Evolutionary conservation across 169 alveolate genomes (phyloP).

Genomic region (Plasmodium berghei): DNA sequence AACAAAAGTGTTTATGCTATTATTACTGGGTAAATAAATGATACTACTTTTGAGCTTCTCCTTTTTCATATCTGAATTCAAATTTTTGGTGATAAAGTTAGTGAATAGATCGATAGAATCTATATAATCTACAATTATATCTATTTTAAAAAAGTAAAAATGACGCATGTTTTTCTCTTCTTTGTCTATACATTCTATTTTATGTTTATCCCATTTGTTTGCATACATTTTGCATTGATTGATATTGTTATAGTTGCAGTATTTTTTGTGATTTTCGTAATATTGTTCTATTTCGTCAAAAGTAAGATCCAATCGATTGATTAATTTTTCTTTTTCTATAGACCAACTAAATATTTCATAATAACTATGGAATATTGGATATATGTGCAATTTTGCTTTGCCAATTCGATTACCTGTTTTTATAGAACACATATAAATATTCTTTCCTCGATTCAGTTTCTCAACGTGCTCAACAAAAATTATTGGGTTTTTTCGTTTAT

Average conservation of each 20-base stretch:
- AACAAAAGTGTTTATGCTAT: conserved; percentile 13
- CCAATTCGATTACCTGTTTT: conserved; percentile 28
- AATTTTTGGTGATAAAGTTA: no score
- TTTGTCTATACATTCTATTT: not conserved
- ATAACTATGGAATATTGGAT: conserved; percentile 62
- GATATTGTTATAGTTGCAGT: not conserved
- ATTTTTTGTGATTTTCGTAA: conserved; percentile 16
- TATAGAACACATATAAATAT: conserved; percentile 20
- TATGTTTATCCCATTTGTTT: no score
- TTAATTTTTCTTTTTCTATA: not conserved
- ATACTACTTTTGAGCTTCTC: conserved; percentile 1
- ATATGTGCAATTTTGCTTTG: conserved; percentile 20
- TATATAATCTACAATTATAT: conserved; percentile 37
- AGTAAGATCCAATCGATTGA: conserved; percentile 20
- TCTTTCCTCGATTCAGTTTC: not conserved
- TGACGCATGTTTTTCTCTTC: conserved; percentile 18
- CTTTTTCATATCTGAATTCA: not conserved
- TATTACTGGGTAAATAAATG: conserved; percentile 1
- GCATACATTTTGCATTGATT: not conserved
- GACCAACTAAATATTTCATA: conserved; percentile 8
- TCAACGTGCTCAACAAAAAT: conserved; percentile 6
- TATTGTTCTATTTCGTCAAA: conserved; percentile 43
- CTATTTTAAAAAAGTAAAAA: conserved; percentile 23
- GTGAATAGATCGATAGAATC: not conserved
- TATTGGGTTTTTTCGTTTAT: not conserved